Evolutionary conservation across 257 asterid genomes (phyloP).

Genomic region (Solanum ossicruentum): DNA sequence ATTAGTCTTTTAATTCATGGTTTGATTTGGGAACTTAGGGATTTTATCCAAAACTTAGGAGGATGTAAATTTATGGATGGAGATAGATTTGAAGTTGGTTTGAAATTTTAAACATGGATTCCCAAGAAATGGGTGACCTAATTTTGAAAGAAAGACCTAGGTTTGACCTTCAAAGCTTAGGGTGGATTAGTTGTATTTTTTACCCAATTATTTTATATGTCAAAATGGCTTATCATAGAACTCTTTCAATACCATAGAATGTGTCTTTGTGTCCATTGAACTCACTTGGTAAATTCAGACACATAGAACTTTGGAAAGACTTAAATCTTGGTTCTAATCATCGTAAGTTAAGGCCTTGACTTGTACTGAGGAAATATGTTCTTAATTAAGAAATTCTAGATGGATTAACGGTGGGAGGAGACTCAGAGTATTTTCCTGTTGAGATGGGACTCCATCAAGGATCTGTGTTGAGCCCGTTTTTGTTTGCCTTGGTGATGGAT

Average conservation of each 20-base stretch:
- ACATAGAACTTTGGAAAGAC: neutral
- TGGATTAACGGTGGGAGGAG: no score
- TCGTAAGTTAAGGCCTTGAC: neutral
- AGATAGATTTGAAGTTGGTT: no score
- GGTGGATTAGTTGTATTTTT: neutral
- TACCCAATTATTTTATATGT: neutral
- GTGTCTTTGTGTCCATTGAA: neutral
- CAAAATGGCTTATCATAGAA: neutral
- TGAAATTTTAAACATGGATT: neutral
- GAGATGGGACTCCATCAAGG: no score
- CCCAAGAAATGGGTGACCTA: neutral
- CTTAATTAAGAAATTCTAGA: neutral
- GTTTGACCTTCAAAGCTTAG: neutral
- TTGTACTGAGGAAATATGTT: neutral
- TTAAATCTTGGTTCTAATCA: neutral
- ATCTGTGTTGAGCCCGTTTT: no score
- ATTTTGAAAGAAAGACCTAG: neutral
- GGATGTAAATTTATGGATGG: no score
- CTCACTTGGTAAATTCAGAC: neutral
- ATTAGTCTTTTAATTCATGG: no score
- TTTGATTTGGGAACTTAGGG: no score
- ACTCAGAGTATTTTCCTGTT: no score
- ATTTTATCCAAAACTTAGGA: no score
- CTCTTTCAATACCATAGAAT: neutral
- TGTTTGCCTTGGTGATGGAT: no score